Base-by-base conservation (phyloP, 345 rosid species). In the Kernera saxatilis region DNA sequence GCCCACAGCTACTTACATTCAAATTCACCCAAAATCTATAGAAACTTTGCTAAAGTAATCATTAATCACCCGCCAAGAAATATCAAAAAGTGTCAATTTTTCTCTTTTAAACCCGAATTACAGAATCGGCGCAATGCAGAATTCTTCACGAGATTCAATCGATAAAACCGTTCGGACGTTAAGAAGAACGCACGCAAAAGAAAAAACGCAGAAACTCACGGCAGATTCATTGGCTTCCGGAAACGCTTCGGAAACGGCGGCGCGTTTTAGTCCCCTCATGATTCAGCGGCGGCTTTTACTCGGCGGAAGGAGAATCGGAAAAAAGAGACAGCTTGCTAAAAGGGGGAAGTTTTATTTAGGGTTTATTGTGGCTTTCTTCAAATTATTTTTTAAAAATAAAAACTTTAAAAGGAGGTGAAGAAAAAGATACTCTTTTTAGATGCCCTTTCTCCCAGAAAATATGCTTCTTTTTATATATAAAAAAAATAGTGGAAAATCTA, bases 261-360 rank as follows among this genome's bases (percentile, higher is more conserved):
- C 73, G 27, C 94, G 92, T 75, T 91, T 93, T 19, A 84, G 26
- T 46, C 89, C 93, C 70, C 77, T 91, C 93, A 86, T 86, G 74
- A 75, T 79, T 64, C 29, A 67, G 48, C 30, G 39, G 21, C 66
- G 45, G 49, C 37, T 8, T 60, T 52, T 27, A 51, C 53, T 62
- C 52, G 53, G 35, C 55, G 50, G 72, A 52, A 23, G 63, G 26
- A 7, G 66, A 62, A 44, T 54, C 65, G 37, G 19, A 25, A 3
- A 10, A 45, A 64, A 53, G 64, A 66, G 59, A 60, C 61, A 66
- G 46, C 45, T 39, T 39, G 64, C 55, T 12, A 53, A 64, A 72
- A 17, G 41, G 71, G 32, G 46, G 13, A 43, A 18, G 17, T 8
- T 48, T 40, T 64, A 25, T 54, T 69, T 82, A 82, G 87, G 85